These are phyloP conservation scores for Diutina neorugosa DNA, from an alignment of 1,139 yeast species.

Conservation along the genomic window DNA sequence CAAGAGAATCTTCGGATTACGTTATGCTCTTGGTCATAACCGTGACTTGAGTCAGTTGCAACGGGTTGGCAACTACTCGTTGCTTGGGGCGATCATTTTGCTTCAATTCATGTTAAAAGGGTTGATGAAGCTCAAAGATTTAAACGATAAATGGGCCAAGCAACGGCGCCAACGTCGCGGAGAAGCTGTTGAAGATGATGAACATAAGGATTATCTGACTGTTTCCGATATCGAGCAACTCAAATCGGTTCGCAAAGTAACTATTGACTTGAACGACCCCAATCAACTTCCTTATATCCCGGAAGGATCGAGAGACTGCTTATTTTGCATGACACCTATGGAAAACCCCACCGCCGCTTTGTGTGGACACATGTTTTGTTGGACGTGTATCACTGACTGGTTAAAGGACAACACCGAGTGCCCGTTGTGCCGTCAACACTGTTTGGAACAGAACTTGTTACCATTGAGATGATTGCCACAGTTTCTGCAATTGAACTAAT, in stretches of 20 bases:
- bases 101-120: conserved; percentile 44
- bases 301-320: conserved; percentile 59
- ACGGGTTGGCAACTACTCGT: conserved; percentile 53
- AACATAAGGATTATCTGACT: conserved; percentile 3
- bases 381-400: conserved; percentile 90
- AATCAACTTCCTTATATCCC: conserved; percentile 56
- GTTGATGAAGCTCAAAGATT: conserved; percentile 21
- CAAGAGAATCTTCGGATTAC: conserved; percentile 65
- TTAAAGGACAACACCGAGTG: conserved; percentile 80
- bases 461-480: conserved; percentile 38
- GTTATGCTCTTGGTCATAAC: conserved; percentile 65
- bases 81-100: conserved; percentile 61
- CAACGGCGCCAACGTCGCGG: conserved; percentile 8
- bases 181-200: conserved; percentile 8
- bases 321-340: conserved; percentile 75
- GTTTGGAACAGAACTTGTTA: conserved; percentile 63
- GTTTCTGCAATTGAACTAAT: not conserved
- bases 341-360: conserved; percentile 72
- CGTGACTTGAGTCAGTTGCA: conserved; percentile 33
- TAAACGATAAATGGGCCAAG: conserved; percentile 11
- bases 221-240: conserved; percentile 7
- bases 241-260: conserved; percentile 6
- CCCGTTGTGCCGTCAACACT: conserved; percentile 75
- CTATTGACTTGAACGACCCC: conserved; percentile 46
- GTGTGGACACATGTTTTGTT: conserved; percentile 91